Evolutionary conservation across 805 yeast genomes (phyloP).

Genomic region (Pichia ethanolica): DNA sequence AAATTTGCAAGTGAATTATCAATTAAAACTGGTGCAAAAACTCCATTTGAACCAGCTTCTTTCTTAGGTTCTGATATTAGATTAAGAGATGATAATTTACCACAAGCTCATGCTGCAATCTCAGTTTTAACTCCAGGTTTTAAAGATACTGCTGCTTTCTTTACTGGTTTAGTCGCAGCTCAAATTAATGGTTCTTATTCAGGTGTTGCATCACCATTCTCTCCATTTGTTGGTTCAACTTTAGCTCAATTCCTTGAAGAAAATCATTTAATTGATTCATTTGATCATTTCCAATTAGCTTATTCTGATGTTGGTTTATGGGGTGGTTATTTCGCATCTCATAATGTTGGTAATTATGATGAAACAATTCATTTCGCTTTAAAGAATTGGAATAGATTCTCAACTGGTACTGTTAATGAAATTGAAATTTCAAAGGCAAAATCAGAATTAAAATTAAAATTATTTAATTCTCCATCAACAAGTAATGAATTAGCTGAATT

Average conservation of each 20-base stretch:
- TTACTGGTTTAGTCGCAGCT: conserved; percentile 69
- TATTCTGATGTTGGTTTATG: conserved; percentile 77
- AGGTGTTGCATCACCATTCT: conserved; percentile 46
- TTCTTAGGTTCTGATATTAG: conserved; percentile 84
- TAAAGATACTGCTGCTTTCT: conserved; percentile 50
- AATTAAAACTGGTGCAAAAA: conserved; percentile 45
- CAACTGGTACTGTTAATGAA: conserved; percentile 60
- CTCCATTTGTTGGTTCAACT: conserved; percentile 59
- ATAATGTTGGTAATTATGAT: conserved; percentile 55
- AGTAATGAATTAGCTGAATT: conserved; percentile 35
- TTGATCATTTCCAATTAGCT: conserved; percentile 62
- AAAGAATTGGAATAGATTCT: conserved; percentile 83
- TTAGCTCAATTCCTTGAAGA: conserved; percentile 62
- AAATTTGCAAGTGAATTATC: conserved; percentile 50
- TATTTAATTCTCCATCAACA: conserved; percentile 40
- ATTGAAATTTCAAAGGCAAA: conserved; percentile 76
- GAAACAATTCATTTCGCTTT: conserved; percentile 74
- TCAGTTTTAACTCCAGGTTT: conserved; percentile 69
- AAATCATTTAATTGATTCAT: conserved; percentile 66
- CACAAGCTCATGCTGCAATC: conserved; percentile 70
- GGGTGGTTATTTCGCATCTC: conserved; percentile 68
- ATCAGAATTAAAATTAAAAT: conserved; percentile 56
- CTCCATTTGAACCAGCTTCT: conserved; percentile 42
- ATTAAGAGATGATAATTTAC: conserved; percentile 81
- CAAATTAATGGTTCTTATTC: conserved; percentile 48